Base-by-base conservation (phyloP, 441 rosid genomes). In the Populus trichocarpa region DNA sequence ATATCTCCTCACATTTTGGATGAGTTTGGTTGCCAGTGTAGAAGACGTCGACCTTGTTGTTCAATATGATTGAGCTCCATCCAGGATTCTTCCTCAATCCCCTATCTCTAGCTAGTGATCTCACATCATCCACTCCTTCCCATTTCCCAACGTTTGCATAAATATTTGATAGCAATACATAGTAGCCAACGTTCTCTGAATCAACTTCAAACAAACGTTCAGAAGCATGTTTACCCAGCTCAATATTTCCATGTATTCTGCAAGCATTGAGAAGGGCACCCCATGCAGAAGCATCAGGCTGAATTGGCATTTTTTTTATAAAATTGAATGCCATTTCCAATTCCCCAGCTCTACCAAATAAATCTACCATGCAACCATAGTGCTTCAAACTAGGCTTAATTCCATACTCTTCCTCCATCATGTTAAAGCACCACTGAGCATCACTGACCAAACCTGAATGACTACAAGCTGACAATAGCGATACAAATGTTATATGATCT, bases 291-390 rank as follows among this genome's bases (percentile, higher is more conserved):
- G 90, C 88, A 85, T 92, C 97, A 16, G 98, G 94, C 82, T 68
- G 77, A n/a, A 93, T 71, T 12, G 92, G 91, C 95, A 92, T 89
- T 74, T 75, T 42, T 74, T 85, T 79, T 66, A 92, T 88, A 50
- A 89, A 87, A 71, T 81, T 74, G 74, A 77, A 88, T 18, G 94
- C 98, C 79, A 74, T 87, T 77, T 88, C 90, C 77, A 93, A 79
- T 25, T 78, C 69, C 71, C 98, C 97, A 80, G 97, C 92, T 79
- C 97, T 81, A 72, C 93, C 93, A 72, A 81, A 89, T 85, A 93
- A 82, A 85, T 93, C 97, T 64, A 93, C 94, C 95, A 93, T 92
- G 85, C 96, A 92, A 64, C 98, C 91, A 76, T 85, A 93, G 68
- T 93, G 98, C 84, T 87, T 90, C 87, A 90, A 77, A 81, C 81